These are phyloP conservation scores for Pythium phragmitis DNA, from an alignment of 352 stramenopile genomes.

Conservation along the genomic window DNA sequence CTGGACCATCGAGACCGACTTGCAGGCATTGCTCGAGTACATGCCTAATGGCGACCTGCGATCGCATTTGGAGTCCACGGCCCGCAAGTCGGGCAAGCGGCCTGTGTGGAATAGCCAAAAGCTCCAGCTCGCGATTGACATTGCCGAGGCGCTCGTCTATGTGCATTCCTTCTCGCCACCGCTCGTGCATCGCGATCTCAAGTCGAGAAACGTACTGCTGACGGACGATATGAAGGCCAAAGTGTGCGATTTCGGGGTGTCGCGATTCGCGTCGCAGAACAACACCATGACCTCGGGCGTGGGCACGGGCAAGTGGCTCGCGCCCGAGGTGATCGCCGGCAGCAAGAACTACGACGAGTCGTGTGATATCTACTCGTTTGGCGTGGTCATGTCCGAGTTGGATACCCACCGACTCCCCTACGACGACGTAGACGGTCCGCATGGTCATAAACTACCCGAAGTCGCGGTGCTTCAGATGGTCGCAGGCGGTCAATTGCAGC, in stretches of 20 bases:
- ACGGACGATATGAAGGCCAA: constrained; percentile 24
- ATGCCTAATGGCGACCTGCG: constrained; percentile 60
- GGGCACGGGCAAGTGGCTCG: constrained; percentile 34
- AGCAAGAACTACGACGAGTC: constrained; percentile 35
- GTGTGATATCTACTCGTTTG: constrained; percentile 50
- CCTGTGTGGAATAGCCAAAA: constrained; percentile 18
- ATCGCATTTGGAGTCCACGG: constrained; percentile 36
- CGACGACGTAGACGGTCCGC: constrained; percentile 27
- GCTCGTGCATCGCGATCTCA: constrained; percentile 45
- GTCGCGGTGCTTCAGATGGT: constrained; percentile 48
- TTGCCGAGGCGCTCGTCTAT: constrained; percentile 48
- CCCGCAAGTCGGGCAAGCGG: not conserved
- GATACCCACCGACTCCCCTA: constrained; percentile 58
- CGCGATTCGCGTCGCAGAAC: constrained; percentile 19
- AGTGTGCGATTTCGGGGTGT: constrained; percentile 27
- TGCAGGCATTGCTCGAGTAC: constrained; percentile 70
- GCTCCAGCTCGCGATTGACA: constrained; percentile 43
- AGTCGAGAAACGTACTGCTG: constrained; percentile 47
- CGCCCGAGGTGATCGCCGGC: constrained; percentile 42
- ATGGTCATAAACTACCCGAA: constrained; percentile 32
- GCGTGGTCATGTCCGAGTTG: constrained; percentile 52
- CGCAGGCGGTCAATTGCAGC: constrained; percentile 25
- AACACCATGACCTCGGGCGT: constrained; percentile 23
- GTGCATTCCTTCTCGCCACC: constrained; percentile 44
- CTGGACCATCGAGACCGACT: constrained; percentile 55